Percentiles rank a stretch among this genome's conserved stretches.
phyloP scores from a whole-genome alignment of 768 basidiomycete species.

The Cystofilobasidium ferigula region DNA sequence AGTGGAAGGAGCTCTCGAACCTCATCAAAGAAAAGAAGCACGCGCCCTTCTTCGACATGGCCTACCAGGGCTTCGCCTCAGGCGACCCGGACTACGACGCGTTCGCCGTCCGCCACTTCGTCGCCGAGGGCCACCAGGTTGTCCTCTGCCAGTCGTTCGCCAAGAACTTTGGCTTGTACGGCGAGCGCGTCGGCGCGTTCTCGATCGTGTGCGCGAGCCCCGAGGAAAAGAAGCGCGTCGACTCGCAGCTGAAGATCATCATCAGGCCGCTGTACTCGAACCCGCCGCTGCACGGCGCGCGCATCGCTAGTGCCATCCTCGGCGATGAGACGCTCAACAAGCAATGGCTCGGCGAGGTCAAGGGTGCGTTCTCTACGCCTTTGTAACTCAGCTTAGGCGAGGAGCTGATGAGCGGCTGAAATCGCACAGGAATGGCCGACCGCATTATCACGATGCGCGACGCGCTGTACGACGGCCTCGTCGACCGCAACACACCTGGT shows the following conservation, averaged over 20 bases:
- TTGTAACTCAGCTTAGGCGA: not conserved
- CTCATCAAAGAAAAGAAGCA: slow-evolving; percentile 76
- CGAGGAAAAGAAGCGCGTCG: slow-evolving; percentile 62
- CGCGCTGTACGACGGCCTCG: slow-evolving; percentile 60
- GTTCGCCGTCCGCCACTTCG: slow-evolving; percentile 88
- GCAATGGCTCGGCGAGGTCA: slow-evolving; percentile 87
- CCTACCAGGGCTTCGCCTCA: slow-evolving; percentile 97
- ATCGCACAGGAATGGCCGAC: slow-evolving; percentile 64
- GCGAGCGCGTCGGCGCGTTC: slow-evolving; percentile 96
- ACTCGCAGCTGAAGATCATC: slow-evolving; percentile 89
- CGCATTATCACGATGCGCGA: slow-evolving; percentile 89
- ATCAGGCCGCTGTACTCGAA: slow-evolving; percentile 97
- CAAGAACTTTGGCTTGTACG: slow-evolving; percentile 98
- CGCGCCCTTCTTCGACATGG: slow-evolving; percentile 99
- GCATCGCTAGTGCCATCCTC: slow-evolving; percentile 74
- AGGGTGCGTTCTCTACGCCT: slow-evolving; percentile 32
- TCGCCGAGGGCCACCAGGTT: slow-evolving; percentile 75
- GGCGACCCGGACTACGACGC: slow-evolving; percentile 83
- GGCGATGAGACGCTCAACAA: slow-evolving; percentile 59
- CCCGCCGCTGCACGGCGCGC: slow-evolving; percentile 82
- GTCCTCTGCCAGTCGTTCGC: slow-evolving; percentile 92
- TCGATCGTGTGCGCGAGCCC: slow-evolving; percentile 47
- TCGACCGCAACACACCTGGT: slow-evolving; percentile 61
- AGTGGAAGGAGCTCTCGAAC: slow-evolving; percentile 85
- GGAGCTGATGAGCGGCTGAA: too few relatives aligned